Evolutionary conservation across 805 yeast species (phyloP).

Genomic region (Metschnikowia borealis): DNA sequence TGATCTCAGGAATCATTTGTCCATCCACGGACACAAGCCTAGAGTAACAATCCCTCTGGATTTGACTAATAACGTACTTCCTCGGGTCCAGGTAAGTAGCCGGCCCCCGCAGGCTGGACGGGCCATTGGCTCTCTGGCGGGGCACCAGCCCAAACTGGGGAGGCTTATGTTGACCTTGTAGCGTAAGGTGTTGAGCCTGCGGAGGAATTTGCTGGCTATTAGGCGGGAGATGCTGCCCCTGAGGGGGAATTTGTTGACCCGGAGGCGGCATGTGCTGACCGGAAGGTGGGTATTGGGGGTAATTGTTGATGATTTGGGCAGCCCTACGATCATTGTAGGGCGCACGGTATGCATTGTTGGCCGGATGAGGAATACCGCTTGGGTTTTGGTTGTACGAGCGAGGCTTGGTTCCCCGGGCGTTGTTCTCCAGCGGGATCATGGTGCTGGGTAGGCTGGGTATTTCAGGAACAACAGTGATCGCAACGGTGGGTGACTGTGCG

Average conservation of each 20-base stretch:
- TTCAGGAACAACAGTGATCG: background rate
- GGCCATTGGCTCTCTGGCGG: constrained; percentile 6
- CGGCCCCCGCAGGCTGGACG: background rate
- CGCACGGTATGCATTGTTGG: constrained; percentile 1
- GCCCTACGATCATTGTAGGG: background rate
- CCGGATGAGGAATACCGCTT: background rate
- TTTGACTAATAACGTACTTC: constrained; percentile 26
- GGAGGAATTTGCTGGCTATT: background rate
- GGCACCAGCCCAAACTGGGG: background rate
- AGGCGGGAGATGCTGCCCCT: background rate
- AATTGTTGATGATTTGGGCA: background rate
- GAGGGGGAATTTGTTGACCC: background rate
- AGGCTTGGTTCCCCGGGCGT: constrained; percentile 3
- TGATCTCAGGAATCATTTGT: constrained; percentile 20
- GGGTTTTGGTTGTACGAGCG: background rate
- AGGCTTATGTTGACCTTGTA: background rate
- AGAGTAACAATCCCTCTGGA: constrained; percentile 37
- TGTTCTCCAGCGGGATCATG: constrained; percentile 14
- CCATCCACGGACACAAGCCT: constrained; percentile 19
- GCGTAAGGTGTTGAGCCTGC: background rate
- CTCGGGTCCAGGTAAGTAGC: constrained; percentile 15
- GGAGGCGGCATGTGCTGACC: background rate
- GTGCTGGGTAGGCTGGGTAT: background rate
- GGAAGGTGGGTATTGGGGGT: constrained; percentile 1
- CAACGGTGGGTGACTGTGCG: background rate